Evolutionary conservation across 352 stramenopile species (phyloP).

Genomic region (Globisporangium apiculatum): DNA sequence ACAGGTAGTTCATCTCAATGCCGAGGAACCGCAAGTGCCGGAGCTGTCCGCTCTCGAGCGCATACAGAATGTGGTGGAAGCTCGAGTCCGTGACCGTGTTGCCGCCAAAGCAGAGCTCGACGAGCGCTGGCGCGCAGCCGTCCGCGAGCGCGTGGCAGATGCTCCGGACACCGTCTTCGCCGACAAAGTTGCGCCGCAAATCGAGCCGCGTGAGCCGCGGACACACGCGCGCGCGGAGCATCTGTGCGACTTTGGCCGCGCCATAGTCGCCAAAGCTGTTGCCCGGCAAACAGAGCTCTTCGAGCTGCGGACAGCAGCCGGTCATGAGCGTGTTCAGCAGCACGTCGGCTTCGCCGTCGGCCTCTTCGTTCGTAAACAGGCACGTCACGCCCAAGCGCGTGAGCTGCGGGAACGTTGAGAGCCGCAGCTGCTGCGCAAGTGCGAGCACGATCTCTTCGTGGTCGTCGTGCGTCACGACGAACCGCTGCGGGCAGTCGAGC

Average conservation of each 20-base stretch:
- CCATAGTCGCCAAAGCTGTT: slow-evolving; percentile 86
- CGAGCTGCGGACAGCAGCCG: slow-evolving; percentile 64
- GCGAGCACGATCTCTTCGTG: slow-evolving; percentile 80
- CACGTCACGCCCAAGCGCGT: slow-evolving; percentile 64
- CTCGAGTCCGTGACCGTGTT: slow-evolving; percentile 83
- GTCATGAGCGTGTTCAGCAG: slow-evolving; percentile 75
- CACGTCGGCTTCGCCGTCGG: slow-evolving; percentile 75
- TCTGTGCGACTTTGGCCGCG: slow-evolving; percentile 71
- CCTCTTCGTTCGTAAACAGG: slow-evolving; percentile 84
- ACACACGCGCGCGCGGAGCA: slow-evolving; percentile 74
- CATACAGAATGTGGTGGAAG: slow-evolving; percentile 75
- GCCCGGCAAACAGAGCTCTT: slow-evolving; percentile 73
- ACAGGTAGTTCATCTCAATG: slow-evolving; percentile 85
- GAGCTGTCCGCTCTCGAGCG: slow-evolving; percentile 72
- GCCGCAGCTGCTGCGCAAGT: slow-evolving; percentile 58
- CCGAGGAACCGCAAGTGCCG: slow-evolving; percentile 60
- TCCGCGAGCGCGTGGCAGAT: slow-evolving; percentile 69
- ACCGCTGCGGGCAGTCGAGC: slow-evolving; percentile 77
- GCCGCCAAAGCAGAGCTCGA: slow-evolving; percentile 71
- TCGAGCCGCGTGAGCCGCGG: slow-evolving; percentile 73
- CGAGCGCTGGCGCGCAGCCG: slow-evolving; percentile 54
- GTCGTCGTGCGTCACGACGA: slow-evolving; percentile 83
- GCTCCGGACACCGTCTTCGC: slow-evolving; percentile 64
- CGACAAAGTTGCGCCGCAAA: slow-evolving; percentile 81
- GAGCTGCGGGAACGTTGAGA: slow-evolving; percentile 47